These are phyloP conservation scores for Trichoderma pleuroti DNA, from an alignment of 2,329 filamentous ascomycete genomes.

Conservation along the genomic window DNA sequence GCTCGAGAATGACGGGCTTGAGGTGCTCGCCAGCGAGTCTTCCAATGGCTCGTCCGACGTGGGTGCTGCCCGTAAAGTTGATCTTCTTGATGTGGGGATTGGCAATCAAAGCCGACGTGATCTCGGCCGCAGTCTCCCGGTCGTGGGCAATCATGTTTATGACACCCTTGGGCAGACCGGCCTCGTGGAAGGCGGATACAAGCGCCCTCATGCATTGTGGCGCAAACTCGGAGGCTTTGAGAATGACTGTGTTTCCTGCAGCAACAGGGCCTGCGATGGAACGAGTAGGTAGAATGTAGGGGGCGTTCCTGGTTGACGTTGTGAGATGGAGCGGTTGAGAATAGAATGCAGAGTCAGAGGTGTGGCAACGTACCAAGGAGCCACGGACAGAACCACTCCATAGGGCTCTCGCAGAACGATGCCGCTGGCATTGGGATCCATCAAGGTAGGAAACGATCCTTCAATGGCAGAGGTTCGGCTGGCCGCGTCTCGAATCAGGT, in stretches of 20 bases:
- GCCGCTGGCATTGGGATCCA: conserved; percentile 41
- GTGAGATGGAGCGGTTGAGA: background rate
- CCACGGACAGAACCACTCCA: conserved; percentile 75
- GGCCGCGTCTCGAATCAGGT: conserved; percentile 43
- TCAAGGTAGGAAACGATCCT: conserved; percentile 36
- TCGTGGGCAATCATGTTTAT: conserved; percentile 69
- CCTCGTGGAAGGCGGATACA: conserved; percentile 63
- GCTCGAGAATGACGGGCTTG: conserved; percentile 76
- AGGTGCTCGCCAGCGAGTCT: conserved; percentile 66
- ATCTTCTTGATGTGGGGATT: conserved; percentile 70
- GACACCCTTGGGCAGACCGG: conserved; percentile 71
- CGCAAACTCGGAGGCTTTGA: conserved; percentile 68
- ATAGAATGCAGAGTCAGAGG: background rate
- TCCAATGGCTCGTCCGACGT: conserved; percentile 70
- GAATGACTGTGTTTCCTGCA: conserved; percentile 70
- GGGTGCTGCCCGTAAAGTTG: conserved; percentile 80
- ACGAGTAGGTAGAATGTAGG: conserved; percentile 52
- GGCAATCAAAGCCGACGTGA: conserved; percentile 66
- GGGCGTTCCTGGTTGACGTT: conserved; percentile 49
- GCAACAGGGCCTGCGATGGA: conserved; percentile 64
- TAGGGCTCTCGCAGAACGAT: conserved; percentile 72
- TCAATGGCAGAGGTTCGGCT: conserved; percentile 39
- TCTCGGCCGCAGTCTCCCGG: conserved; percentile 60
- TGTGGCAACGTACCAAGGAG: conserved; percentile 62
- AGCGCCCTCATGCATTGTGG: conserved; percentile 63